Evolutionary conservation across 202 grass and related monocot species (phyloP).

Genomic region (Brachypodium distachyon): DNA sequence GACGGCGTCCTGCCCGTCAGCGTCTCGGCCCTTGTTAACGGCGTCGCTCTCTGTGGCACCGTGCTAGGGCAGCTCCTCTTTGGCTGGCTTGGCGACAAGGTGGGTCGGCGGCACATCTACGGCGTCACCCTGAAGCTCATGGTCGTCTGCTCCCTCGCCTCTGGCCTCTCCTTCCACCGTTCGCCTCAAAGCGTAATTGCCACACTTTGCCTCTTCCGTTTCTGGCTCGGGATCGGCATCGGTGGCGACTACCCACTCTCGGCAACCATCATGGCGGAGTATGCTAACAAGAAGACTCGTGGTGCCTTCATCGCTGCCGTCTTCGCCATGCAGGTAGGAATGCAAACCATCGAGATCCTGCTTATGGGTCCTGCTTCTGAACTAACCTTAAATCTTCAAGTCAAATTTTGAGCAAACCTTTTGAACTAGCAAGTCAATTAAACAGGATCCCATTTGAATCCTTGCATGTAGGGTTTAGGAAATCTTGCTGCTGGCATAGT

Average conservation of each 20-base stretch:
- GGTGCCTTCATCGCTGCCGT: conserved; percentile 50
- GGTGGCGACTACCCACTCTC: conserved; percentile 72
- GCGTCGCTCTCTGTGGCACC: conserved; percentile 44
- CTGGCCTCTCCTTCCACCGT: conserved; percentile 41
- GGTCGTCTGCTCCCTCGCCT: conserved; percentile 33
- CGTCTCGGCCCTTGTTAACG: conserved; percentile 17
- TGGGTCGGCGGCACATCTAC: conserved; percentile 45
- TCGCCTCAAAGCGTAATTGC: conserved; percentile 30
- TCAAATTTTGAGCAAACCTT: too few species aligned
- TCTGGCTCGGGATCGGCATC: conserved; percentile 55
- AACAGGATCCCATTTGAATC: too few species aligned
- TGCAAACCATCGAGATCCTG: too few species aligned
- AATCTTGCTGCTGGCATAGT: conserved; percentile 32
- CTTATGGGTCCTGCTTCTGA: too few species aligned
- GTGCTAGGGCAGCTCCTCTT: conserved; percentile 19
- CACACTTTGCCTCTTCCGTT: conserved; percentile 43
- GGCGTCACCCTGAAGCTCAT: conserved; percentile 50
- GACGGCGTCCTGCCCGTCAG: background rate
- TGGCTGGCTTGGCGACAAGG: conserved; percentile 54
- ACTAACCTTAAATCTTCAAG: too few species aligned
- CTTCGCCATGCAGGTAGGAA: conserved; percentile 42
- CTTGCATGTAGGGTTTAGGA: conserved; percentile 28
- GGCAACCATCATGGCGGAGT: conserved; percentile 63
- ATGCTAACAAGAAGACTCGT: conserved; percentile 57
- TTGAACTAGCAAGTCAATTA: too few species aligned